Evolutionary conservation across 2,329 filamentous ascomycete species (phyloP).

Genomic region (Pseudodiploospora longispora): DNA sequence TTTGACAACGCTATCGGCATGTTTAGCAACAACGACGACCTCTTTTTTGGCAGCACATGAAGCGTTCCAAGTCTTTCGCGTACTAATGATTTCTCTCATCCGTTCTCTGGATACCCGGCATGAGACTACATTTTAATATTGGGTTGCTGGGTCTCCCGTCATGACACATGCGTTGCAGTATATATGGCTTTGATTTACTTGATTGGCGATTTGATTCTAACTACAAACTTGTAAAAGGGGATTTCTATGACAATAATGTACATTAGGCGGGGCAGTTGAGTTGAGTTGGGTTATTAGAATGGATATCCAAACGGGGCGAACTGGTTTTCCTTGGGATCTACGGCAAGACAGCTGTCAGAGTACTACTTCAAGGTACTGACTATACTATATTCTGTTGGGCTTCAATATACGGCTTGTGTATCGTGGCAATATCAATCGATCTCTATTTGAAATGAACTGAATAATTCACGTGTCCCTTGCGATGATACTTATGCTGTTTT

Average conservation of each 20-base stretch:
- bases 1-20: slow-evolving; percentile 41
- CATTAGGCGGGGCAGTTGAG: no score
- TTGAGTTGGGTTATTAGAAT: no score
- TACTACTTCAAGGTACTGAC: no score
- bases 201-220: no score
- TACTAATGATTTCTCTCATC: neutral
- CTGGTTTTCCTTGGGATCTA: no score
- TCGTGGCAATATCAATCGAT: slow-evolving; percentile 15
- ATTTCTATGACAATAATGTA: no score
- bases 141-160: slow-evolving; percentile 4
- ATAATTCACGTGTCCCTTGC: no score
- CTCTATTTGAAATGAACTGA: slow-evolving; percentile 5
- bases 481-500: no score
- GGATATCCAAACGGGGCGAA: no score
- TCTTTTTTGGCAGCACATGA: slow-evolving; percentile 39
- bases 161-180: neutral
- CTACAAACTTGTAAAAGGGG: no score
- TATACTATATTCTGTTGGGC: slow-evolving; percentile 4
- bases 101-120: neutral
- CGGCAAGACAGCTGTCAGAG: no score
- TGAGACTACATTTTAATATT: slow-evolving; percentile 6
- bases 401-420: slow-evolving; percentile 11
- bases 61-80: neutral
- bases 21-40: slow-evolving; percentile 43
- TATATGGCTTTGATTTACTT: no score